Percentiles rank a stretch among this genome's conserved stretches.
These are phyloP conservation scores for Coemansia sp. DNA, from an alignment of 192 early-diverging fungal species.

Conservation along the genomic window DNA sequence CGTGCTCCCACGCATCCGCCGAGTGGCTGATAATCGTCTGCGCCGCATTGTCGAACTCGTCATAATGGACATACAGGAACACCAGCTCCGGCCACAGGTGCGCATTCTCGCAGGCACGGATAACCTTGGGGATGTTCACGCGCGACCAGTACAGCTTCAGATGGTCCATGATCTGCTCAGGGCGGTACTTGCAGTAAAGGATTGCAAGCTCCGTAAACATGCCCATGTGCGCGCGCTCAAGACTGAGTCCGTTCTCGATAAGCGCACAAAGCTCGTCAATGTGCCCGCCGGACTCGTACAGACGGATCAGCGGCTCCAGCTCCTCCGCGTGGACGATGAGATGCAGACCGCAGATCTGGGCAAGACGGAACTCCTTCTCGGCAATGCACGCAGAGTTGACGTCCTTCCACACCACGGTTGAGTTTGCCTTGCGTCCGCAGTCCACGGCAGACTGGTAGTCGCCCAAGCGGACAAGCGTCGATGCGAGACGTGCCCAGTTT, in stretches of 20 bases:
- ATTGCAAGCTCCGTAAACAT: constrained; percentile 99
- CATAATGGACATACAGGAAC: constrained; percentile 98
- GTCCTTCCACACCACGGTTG: constrained; percentile 99
- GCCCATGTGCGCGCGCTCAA: constrained; percentile 99
- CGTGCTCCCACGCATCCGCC: constrained; percentile 95
- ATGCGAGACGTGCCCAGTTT: constrained; percentile 95
- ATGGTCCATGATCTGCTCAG: constrained; percentile 96
- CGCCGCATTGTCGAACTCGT: constrained; percentile 98
- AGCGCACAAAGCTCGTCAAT: constrained; percentile 89
- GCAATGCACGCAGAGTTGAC: constrained; percentile 96
- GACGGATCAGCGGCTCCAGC: constrained; percentile 80
- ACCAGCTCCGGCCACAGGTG: constrained; percentile 98
- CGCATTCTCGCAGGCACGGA: constrained; percentile 85
- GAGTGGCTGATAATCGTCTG: constrained; percentile 95
- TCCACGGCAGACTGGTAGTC: constrained; percentile 98
- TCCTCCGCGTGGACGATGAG: constrained; percentile 98
- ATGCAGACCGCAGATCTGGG: constrained; percentile 97
- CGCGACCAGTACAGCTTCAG: constrained; percentile 95
- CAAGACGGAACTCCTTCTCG: constrained; percentile 92
- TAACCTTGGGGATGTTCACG: constrained; percentile 99
- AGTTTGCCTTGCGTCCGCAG: constrained; percentile 97
- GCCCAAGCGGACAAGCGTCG: constrained; percentile 92
- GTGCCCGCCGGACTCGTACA: constrained; percentile 87
- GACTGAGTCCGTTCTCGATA: constrained; percentile 89
- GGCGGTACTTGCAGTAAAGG: constrained; percentile 94